A percentile compares a stretch with the other conserved stretches of the same genome.
Evolutionary conservation across 441 rosid genomes (phyloP).

Genomic region (Oxalis stricta): DNA sequence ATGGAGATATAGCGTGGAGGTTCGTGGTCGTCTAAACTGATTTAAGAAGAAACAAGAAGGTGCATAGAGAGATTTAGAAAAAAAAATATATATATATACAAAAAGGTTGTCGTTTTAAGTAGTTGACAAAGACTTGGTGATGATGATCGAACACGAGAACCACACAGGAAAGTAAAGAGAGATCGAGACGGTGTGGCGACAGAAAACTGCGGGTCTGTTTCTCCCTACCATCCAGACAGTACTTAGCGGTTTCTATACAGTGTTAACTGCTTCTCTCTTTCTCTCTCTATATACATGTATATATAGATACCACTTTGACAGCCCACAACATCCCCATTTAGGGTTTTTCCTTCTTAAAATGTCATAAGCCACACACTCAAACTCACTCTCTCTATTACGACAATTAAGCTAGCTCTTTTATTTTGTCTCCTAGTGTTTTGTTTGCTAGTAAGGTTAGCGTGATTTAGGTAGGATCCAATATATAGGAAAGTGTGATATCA

Average conservation of each 20-base stretch:
- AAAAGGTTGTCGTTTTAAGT: too few relatives aligned
- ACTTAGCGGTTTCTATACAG: slow-evolving; percentile 26
- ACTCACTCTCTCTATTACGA: neutral
- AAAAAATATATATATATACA: neutral
- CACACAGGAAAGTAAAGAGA: slow-evolving; percentile 3
- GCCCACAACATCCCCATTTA: slow-evolving; percentile 21
- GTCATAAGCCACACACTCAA: slow-evolving; percentile 4
- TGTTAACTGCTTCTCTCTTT: neutral
- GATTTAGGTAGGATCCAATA: slow-evolving; percentile 11
- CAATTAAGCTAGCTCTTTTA: too few relatives aligned
- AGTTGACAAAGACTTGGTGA: slow-evolving; percentile 7
- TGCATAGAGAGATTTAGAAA: neutral
- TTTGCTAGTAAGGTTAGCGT: slow-evolving; percentile 6
- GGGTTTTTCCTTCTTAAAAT: slow-evolving; percentile 7
- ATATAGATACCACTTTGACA: slow-evolving; percentile 10
- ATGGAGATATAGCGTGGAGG: too few relatives aligned
- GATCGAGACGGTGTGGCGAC: slow-evolving; percentile 13
- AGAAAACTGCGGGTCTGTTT: slow-evolving; percentile 45
- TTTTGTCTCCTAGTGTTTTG: slow-evolving; percentile 20
- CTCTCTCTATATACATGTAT: neutral
- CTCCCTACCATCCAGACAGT: slow-evolving; percentile 38
- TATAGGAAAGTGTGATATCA: neutral
- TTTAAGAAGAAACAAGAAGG: neutral
- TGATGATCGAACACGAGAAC: slow-evolving; percentile 16
- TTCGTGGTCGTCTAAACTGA: too few relatives aligned